These are phyloP conservation scores for Diutina siamensis DNA, from an alignment of 1,139 yeast species.

Conservation along the genomic window DNA sequence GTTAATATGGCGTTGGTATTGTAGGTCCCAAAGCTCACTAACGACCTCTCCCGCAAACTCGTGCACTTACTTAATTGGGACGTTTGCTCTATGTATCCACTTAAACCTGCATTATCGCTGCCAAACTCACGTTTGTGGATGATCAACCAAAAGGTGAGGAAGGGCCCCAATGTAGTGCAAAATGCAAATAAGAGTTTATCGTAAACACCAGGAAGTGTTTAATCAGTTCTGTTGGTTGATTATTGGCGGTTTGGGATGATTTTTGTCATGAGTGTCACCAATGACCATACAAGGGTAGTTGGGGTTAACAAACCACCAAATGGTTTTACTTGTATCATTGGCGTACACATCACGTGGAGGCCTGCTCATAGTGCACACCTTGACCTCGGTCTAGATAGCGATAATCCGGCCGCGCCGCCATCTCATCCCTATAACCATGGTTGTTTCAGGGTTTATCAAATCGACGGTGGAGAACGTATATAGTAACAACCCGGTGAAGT, in stretches of 20 bases:
- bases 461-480: slow-evolving; percentile 8
- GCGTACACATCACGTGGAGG: too few relatives aligned
- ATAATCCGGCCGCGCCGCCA: not conserved
- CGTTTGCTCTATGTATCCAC: not conserved
- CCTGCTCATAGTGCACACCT: too few relatives aligned
- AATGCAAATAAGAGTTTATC: too few relatives aligned
- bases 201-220: too few relatives aligned
- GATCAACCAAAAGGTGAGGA: not conserved
- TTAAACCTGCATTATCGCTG: not conserved
- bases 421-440: not conserved
- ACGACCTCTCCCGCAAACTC: too few relatives aligned
- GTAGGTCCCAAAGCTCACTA: not conserved
- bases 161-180: too few relatives aligned
- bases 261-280: too few relatives aligned
- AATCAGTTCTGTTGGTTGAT: too few relatives aligned
- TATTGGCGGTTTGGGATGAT: too few relatives aligned
- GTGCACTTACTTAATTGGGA: not conserved
- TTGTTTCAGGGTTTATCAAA: slow-evolving; percentile 8
- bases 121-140: not conserved
- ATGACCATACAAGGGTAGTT: too few relatives aligned
- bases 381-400: not conserved
- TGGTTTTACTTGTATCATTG: too few relatives aligned
- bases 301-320: too few relatives aligned
- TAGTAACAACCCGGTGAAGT: slow-evolving; percentile 16
- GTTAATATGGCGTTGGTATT: not conserved